These are phyloP conservation scores for Citrullus amarus DNA, from an alignment of 306 rosid genomes.

Conservation along the genomic window DNA sequence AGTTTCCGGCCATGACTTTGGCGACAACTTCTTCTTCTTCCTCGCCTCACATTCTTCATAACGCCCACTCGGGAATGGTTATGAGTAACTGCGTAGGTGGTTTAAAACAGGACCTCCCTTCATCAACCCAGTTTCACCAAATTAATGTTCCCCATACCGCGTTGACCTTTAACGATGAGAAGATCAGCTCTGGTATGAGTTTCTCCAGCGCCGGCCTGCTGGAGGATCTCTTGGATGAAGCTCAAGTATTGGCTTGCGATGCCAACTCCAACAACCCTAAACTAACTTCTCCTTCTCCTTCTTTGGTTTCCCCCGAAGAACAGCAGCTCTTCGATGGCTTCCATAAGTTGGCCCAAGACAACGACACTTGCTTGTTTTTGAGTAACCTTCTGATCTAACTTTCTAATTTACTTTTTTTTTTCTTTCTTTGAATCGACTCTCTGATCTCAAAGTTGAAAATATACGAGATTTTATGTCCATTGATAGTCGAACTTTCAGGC, in stretches of 20 bases:
- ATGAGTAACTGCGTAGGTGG: slow-evolving; percentile 14
- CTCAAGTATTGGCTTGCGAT: slow-evolving; percentile 24
- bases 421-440: neutral
- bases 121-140: slow-evolving; percentile 50
- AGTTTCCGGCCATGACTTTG: slow-evolving; percentile 25
- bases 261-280: neutral
- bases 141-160: slow-evolving; percentile 11
- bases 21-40: slow-evolving; percentile 1
- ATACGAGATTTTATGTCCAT: too few species aligned
- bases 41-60: slow-evolving; percentile 21
- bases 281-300: neutral
- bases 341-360: slow-evolving; percentile 19
- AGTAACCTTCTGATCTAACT: neutral
- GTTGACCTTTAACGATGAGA: slow-evolving; percentile 13
- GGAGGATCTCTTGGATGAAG: slow-evolving; percentile 49
- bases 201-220: slow-evolving; percentile 19
- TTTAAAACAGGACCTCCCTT: slow-evolving; percentile 49
- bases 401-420: neutral
- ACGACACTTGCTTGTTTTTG: slow-evolving; percentile 17
- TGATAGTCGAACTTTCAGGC: too few species aligned
- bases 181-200: slow-evolving; percentile 16
- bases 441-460: too few species aligned
- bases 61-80: slow-evolving; percentile 19
- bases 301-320: slow-evolving; percentile 31
- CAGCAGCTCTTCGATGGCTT: slow-evolving; percentile 26